These are phyloP conservation scores for Boletus tylopilopsis DNA, from an alignment of 768 basidiomycete genomes.

Conservation along the genomic window DNA sequence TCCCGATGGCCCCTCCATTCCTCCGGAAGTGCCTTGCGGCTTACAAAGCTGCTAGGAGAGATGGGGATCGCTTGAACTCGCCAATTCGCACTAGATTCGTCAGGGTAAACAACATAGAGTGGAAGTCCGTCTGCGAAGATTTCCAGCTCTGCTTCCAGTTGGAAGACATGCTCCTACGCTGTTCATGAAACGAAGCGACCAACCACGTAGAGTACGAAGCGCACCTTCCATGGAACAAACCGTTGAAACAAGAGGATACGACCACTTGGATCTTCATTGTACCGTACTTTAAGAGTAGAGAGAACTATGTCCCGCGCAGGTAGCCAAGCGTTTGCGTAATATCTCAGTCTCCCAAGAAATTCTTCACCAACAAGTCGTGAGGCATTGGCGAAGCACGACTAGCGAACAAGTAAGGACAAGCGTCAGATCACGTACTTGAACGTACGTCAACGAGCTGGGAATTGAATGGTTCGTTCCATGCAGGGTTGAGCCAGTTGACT, in stretches of 20 bases:
- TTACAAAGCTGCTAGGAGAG: slow-evolving; percentile 80
- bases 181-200: slow-evolving; percentile 13
- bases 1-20: slow-evolving; percentile 91
- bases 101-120: slow-evolving; percentile 87
- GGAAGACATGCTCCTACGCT: slow-evolving; percentile 81
- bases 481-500: slow-evolving; percentile 80
- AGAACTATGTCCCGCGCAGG: slow-evolving; percentile 82
- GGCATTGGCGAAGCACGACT: slow-evolving; percentile 76
- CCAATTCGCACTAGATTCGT: slow-evolving; percentile 74
- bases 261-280: slow-evolving; percentile 61
- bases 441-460: slow-evolving; percentile 70
- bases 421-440: slow-evolving; percentile 9
- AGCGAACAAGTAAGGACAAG: slow-evolving; percentile 8
- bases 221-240: slow-evolving; percentile 87
- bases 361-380: slow-evolving; percentile 82
- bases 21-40: slow-evolving; percentile 89
- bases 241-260: slow-evolving; percentile 76
- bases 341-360: slow-evolving; percentile 74
- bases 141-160: slow-evolving; percentile 63
- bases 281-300: slow-evolving; percentile 54
- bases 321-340: slow-evolving; percentile 87
- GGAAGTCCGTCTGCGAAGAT: slow-evolving; percentile 50
- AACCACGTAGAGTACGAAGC: slow-evolving; percentile 4
- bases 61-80: slow-evolving; percentile 90
- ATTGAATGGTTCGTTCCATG: slow-evolving; percentile 83